Conservation (phyloP, 2,329 filamentous ascomycete species). For the Cadophora sp. region DNA sequence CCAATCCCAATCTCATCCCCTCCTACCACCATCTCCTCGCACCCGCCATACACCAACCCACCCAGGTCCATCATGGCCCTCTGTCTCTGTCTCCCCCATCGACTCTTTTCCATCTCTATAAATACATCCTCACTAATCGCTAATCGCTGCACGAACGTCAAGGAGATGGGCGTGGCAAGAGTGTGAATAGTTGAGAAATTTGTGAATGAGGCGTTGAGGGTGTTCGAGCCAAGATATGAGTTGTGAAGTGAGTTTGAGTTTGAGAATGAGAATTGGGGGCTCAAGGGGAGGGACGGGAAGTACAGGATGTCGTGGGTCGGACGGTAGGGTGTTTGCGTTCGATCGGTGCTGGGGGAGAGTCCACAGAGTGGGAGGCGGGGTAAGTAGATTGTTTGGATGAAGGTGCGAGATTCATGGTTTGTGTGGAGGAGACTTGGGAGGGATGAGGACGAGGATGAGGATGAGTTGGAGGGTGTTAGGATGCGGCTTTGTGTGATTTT, state of each 20-base stretch:
- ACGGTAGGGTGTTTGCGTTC: slow-evolving; percentile 5
- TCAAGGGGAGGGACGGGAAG: neutral
- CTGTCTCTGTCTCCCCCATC: neutral
- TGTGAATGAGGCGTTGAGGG: slow-evolving; percentile 23
- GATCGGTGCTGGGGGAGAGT: neutral
- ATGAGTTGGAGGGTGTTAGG: neutral
- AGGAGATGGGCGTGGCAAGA: neutral
- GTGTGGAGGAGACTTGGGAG: slow-evolving; percentile 28
- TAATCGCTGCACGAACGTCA: slow-evolving; percentile 16
- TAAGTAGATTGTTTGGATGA: slow-evolving; percentile 21
- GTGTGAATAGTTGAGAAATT: slow-evolving; percentile 23
- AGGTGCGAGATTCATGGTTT: slow-evolving; percentile 23
- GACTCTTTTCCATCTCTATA: slow-evolving; percentile 8
- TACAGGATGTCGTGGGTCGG: neutral
- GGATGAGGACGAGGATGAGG: neutral
- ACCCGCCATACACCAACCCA: neutral
- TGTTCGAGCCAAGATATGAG: neutral
- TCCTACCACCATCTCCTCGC: neutral
- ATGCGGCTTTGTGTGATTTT: neutral
- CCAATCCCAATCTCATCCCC: too few relatives aligned
- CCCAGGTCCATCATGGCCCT: neutral
- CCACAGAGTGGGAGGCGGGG: slow-evolving; percentile 27
- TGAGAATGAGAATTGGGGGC: neutral
- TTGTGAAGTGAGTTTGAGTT: neutral
- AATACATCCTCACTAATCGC: slow-evolving; percentile 32